phyloP scores from a whole-genome alignment of 805 yeast species.

The Yarrowia hollandica region DNA sequence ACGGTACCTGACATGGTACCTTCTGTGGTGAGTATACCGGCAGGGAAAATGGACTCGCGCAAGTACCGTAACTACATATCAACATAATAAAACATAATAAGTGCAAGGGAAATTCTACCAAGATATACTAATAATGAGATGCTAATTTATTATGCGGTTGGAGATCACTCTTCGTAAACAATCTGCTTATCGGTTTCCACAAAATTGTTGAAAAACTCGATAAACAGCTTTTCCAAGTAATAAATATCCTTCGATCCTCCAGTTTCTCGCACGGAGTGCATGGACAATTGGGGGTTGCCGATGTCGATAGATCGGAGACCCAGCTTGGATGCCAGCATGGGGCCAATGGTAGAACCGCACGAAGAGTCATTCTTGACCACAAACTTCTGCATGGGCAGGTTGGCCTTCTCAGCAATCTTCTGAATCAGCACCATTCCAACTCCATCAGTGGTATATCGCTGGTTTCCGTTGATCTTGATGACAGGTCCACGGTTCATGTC shows the following conservation, averaged over 20 bases:
- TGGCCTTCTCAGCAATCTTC: slow-evolving; percentile 61
- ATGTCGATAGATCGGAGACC: slow-evolving; percentile 86
- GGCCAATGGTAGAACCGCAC: slow-evolving; percentile 97
- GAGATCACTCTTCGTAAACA: slow-evolving; percentile 18
- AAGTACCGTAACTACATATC: too few species aligned
- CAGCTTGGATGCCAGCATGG: slow-evolving; percentile 80
- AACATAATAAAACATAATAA: too few species aligned
- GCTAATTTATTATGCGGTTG: background rate
- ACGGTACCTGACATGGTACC: too few species aligned
- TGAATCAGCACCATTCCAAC: slow-evolving; percentile 81
- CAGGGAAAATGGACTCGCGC: too few species aligned
- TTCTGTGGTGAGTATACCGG: background rate
- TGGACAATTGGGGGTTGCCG: slow-evolving; percentile 88
- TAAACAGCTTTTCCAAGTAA: slow-evolving; percentile 59
- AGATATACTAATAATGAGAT: background rate
- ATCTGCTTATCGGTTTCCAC: slow-evolving; percentile 33
- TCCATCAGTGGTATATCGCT: slow-evolving; percentile 91
- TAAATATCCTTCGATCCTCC: slow-evolving; percentile 77
- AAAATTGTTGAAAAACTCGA: slow-evolving; percentile 52
- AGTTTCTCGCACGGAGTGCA: slow-evolving; percentile 94
- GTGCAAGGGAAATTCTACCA: too few species aligned
- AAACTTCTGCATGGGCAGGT: slow-evolving; percentile 85
- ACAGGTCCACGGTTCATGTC: slow-evolving; percentile 87
- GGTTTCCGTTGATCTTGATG: slow-evolving; percentile 90
- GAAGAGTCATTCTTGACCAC: slow-evolving; percentile 93